phyloP scores from a whole-genome alignment of 2,329 filamentous ascomycete species.

The Clonostachys solani region DNA sequence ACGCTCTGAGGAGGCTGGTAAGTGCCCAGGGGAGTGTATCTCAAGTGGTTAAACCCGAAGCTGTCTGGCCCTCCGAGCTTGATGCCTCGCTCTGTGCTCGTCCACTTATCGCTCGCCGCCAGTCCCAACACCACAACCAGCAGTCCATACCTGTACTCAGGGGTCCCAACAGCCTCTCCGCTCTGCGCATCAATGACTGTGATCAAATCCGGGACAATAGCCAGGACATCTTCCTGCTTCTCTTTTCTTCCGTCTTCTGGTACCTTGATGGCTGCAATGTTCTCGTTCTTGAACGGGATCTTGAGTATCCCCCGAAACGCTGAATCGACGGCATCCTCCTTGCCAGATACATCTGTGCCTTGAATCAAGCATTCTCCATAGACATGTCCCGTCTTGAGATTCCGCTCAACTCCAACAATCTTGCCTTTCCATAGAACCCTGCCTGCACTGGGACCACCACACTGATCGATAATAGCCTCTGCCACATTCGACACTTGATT shows the following conservation, averaged over 20 bases:
- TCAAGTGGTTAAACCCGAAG: constrained; percentile 42
- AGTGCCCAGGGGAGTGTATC: constrained; percentile 40
- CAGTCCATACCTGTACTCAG: constrained; percentile 51
- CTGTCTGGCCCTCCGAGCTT: constrained; percentile 43
- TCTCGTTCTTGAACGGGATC: constrained; percentile 73
- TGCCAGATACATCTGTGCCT: constrained; percentile 33
- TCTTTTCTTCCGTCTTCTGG: constrained; percentile 17
- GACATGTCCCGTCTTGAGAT: constrained; percentile 50
- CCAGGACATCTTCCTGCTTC: constrained; percentile 37
- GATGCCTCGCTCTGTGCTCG: constrained; percentile 37
- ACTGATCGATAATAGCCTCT: constrained; percentile 54
- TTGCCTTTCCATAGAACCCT: constrained; percentile 60
- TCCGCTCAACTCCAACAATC: constrained; percentile 55
- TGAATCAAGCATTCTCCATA: constrained; percentile 57
- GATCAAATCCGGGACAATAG: constrained; percentile 53
- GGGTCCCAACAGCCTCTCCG: constrained; percentile 51
- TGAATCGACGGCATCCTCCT: constrained; percentile 7
- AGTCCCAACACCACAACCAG: constrained; percentile 44
- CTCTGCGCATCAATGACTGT: constrained; percentile 51
- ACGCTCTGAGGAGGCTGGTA: constrained; percentile 46
- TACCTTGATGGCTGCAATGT: constrained; percentile 52
- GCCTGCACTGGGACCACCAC: constrained; percentile 46
- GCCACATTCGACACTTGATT: constrained; percentile 50
- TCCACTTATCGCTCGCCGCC: constrained; percentile 38
- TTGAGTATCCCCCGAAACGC: constrained; percentile 45